A percentile compares a stretch with the other conserved stretches of the same genome.
These are phyloP conservation scores for Didymella lethalis DNA, from an alignment of 2,329 filamentous ascomycete species.

Conservation along the genomic window DNA sequence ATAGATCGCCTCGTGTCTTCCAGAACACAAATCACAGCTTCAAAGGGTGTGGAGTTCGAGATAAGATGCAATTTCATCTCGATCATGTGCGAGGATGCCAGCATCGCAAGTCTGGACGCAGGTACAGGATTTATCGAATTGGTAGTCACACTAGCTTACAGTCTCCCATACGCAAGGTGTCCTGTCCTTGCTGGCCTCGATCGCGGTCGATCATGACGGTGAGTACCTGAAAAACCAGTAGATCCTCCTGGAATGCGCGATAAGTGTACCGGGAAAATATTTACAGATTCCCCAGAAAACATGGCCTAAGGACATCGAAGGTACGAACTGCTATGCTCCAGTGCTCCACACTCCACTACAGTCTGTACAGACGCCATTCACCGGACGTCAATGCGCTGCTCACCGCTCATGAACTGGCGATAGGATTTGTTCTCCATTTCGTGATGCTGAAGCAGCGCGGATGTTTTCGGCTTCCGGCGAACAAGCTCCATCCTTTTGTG, in stretches of 20 bases:
- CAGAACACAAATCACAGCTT: constrained; percentile 22
- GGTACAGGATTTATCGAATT: constrained; percentile 6
- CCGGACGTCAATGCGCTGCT: constrained; percentile 24
- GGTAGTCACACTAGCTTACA: constrained; percentile 5
- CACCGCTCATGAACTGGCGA: constrained; percentile 27
- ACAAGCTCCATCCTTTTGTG: constrained; percentile 21
- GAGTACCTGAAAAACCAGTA: constrained; percentile 13
- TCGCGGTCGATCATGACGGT: constrained; percentile 21
- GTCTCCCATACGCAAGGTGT: constrained; percentile 13
- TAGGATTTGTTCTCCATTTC: constrained; percentile 8
- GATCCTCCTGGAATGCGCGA: constrained; percentile 10
- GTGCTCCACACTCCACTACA: neutral
- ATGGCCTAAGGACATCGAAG: neutral
- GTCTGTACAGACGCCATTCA: constrained; percentile 9
- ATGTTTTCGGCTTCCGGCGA: constrained; percentile 23
- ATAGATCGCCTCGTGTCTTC: constrained; percentile 23
- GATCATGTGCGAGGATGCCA: constrained; percentile 12
- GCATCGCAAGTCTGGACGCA: constrained; percentile 9
- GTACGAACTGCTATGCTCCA: constrained; percentile 10
- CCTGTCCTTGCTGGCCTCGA: constrained; percentile 17
- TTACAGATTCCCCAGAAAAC: constrained; percentile 8
- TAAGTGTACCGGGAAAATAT: constrained; percentile 6
- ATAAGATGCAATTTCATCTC: constrained; percentile 14
- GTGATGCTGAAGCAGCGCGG: constrained; percentile 24
- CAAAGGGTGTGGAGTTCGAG: constrained; percentile 6